These are phyloP conservation scores for Boletus huronensis DNA, from an alignment of 768 basidiomycete genomes.

Conservation along the genomic window DNA sequence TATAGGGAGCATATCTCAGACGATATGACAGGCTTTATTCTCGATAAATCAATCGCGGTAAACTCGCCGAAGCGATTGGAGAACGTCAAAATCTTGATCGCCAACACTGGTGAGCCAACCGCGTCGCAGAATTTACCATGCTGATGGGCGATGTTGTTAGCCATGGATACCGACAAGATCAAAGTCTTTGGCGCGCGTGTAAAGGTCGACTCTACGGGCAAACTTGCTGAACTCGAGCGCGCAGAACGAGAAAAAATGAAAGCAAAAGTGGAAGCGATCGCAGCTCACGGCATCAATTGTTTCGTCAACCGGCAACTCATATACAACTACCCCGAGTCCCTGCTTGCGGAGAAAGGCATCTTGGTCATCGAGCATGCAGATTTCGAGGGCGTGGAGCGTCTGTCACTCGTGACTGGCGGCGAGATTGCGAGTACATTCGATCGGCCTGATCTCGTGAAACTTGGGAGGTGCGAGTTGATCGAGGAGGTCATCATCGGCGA, in stretches of 20 bases:
- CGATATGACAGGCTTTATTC: constrained; percentile 74
- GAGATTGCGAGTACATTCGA: constrained; percentile 98
- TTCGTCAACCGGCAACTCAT: constrained; percentile 98
- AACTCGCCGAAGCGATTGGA: constrained; percentile 95
- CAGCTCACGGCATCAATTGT: constrained; percentile 90
- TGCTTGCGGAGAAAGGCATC: constrained; percentile 93
- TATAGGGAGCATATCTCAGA: background rate
- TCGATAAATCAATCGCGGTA: constrained; percentile 91
- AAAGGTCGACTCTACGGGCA: constrained; percentile 93
- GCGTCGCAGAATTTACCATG: background rate
- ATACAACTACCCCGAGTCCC: constrained; percentile 98
- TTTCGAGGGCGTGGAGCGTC: constrained; percentile 95
- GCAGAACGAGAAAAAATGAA: constrained; percentile 99
- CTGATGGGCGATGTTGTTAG: constrained; percentile 37
- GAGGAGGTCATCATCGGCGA: constrained; percentile 99
- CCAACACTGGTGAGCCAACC: constrained; percentile 83
- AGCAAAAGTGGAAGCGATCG: constrained; percentile 92
- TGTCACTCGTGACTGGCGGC: constrained; percentile 95
- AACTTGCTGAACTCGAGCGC: constrained; percentile 95
- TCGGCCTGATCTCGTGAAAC: constrained; percentile 84
- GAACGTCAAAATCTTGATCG: constrained; percentile 93
- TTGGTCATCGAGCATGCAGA: constrained; percentile 98
- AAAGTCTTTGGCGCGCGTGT: constrained; percentile 97
- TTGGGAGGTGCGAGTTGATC: constrained; percentile 90
- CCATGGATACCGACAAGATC: constrained; percentile 99